Conservation (phyloP, 768 basidiomycete genomes). For the Trametes coccinea region DNA sequence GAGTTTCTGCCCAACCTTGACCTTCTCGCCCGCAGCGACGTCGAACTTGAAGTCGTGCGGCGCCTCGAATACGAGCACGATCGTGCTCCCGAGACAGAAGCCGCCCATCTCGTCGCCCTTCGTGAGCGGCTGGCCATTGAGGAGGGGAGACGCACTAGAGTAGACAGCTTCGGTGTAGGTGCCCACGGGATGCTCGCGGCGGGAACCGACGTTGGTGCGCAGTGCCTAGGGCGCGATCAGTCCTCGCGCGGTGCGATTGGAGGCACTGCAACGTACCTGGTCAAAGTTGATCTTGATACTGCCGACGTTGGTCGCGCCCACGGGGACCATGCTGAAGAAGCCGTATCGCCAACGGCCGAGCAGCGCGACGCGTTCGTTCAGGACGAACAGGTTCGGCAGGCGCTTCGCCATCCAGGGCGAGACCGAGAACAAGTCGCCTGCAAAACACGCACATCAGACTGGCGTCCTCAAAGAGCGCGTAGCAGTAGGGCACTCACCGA, state of each 20-base stretch:
- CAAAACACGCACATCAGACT: too few relatives aligned
- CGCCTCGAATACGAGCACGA: constrained; percentile 96
- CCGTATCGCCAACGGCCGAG: constrained; percentile 94
- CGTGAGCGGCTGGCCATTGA: constrained; percentile 84
- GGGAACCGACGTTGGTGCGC: constrained; percentile 83
- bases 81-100: constrained; percentile 92
- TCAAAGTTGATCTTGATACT: constrained; percentile 97
- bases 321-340: constrained; percentile 96
- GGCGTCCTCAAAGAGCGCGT: not conserved
- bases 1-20: constrained; percentile 82
- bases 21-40: constrained; percentile 76
- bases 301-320: constrained; percentile 98
- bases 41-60: constrained; percentile 79
- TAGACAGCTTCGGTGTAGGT: constrained; percentile 94
- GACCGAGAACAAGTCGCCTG: constrained; percentile 93
- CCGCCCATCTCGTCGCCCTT: constrained; percentile 97
- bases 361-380: constrained; percentile 97
- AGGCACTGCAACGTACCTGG: constrained; percentile 44
- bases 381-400: constrained; percentile 88
- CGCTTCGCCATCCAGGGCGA: constrained; percentile 95
- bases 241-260: not conserved
- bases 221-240: constrained; percentile 52
- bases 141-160: constrained; percentile 74
- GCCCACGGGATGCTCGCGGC: constrained; percentile 69
- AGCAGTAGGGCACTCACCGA: constrained; percentile 63